Conservation (phyloP, 1,284 basidiomycete genomes). For the Tylopilus sp. region DNA sequence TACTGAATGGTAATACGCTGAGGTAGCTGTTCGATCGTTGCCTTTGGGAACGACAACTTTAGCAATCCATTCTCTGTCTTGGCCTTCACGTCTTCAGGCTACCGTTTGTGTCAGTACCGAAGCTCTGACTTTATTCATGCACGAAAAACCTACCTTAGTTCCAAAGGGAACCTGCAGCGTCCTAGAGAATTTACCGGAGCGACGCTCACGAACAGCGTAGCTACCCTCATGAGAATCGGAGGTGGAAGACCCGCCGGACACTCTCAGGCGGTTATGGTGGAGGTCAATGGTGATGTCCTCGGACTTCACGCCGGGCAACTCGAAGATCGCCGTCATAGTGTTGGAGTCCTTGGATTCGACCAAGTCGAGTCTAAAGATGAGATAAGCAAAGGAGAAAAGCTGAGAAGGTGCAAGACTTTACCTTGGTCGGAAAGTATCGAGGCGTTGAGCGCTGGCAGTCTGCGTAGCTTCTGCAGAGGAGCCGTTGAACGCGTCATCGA, state of each 20-base stretch:
- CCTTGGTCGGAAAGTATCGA: conserved; percentile 5
- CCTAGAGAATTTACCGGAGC: conserved; percentile 4
- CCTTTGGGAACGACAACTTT: conserved; percentile 13
- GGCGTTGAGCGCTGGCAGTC: neutral
- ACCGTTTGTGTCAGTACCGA: neutral
- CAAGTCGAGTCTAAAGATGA: conserved; percentile 40
- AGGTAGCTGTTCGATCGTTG: neutral
- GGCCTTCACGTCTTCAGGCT: conserved; percentile 8
- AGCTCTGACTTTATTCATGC: no score
- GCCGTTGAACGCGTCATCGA: conserved; percentile 36
- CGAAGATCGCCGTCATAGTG: conserved; percentile 44
- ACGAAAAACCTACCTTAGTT: conserved; percentile 1
- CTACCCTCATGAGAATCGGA: neutral
- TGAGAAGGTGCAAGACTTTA: neutral
- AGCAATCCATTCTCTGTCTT: conserved; percentile 9
- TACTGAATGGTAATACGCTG: neutral
- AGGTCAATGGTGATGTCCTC: conserved; percentile 43
- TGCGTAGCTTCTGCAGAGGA: neutral
- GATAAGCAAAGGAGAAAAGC: neutral
- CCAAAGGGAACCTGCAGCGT: neutral
- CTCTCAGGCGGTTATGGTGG: conserved; percentile 40
- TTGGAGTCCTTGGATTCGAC: conserved; percentile 42
- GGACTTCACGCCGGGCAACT: conserved; percentile 44
- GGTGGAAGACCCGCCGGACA: conserved; percentile 39
- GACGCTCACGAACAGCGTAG: conserved; percentile 1